phyloP scores from a whole-genome alignment of 441 rosid species.

The Adansonia rubrostipa region DNA sequence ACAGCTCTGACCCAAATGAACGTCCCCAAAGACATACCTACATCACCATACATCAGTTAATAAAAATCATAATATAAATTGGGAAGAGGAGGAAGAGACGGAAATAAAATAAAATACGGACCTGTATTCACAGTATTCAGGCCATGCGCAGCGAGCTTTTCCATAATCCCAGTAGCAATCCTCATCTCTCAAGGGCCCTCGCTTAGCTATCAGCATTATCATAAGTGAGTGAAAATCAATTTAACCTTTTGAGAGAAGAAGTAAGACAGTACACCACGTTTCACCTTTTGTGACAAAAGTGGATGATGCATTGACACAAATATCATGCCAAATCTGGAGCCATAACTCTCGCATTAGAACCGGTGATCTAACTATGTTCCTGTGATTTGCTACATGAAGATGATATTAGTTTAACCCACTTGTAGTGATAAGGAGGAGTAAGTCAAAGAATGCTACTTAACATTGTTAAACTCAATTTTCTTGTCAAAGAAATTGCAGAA shows the following conservation, averaged over 20 bases:
- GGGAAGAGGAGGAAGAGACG: neutral
- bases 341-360: conserved; percentile 96
- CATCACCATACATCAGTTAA: conserved; percentile 25
- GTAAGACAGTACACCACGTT: conserved; percentile 43
- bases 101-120: conserved; percentile 26
- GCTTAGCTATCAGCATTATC: conserved; percentile 48
- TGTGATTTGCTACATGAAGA: conserved; percentile 83
- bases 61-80: neutral
- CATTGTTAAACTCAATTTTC: conserved; percentile 17
- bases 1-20: conserved; percentile 98
- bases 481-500: conserved; percentile 7
- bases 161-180: conserved; percentile 99
- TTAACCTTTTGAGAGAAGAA: conserved; percentile 16
- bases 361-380: conserved; percentile 91
- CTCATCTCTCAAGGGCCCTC: conserved; percentile 89
- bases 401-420: conserved; percentile 30
- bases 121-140: conserved; percentile 95
- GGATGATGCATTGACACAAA: conserved; percentile 61
- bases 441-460: neutral
- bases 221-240: conserved; percentile 23
- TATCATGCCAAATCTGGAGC: conserved; percentile 99
- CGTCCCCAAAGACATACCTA: conserved; percentile 93
- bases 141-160: conserved; percentile 95
- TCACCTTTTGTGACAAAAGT: conserved; percentile 90
- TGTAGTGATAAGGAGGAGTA: neutral